Evolutionary conservation across 1,139 yeast genomes (phyloP), one percentile per base, ranked within the genome.

Genomic region (Yamadazyma siamensis): DNA sequence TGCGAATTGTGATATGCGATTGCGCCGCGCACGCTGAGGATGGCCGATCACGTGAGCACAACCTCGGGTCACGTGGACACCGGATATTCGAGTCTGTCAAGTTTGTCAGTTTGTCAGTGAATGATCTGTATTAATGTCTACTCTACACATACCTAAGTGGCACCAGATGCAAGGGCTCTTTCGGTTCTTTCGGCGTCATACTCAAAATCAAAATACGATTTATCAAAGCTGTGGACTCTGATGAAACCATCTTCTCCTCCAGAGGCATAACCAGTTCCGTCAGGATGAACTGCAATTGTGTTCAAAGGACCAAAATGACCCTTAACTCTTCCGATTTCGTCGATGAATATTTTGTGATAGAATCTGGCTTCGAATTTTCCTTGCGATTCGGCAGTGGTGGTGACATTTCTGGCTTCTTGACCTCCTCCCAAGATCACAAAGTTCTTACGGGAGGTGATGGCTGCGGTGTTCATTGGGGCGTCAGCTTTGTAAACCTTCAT

Each of bases 231-330:
- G 62, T 91, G 97, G 46, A 91, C 77, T 67, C 98, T 86, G 41
- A 91, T 84, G 52, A 80, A 86, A 61, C 97, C 99, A 69, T 91
- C 99, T 73, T 91, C 98, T 55, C 96, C 95, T 36, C 98, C 99
- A 44, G 95, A 82, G 20, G 94, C 91, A 61, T 85, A 91, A 27
- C 94, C 85, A 26, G 83, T 77, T 36, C 98, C 98, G 51, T 80
- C 84, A 39, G 99, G 98, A 61, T 88, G 96, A 34, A 87, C 86
- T 25, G 96, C 95, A 42, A 94, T 74, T 42, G 87, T 80, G 67
- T 94, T 91, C 54, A 91, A 77, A 29, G 98, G 99, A 71, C 98
- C 99, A 74, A 91, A 91, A 70, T 94, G 99, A 39, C 98, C 98
- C 65, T 85, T 86, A 35, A 91, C 94, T 65, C 96, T 82, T 45